Conservation (phyloP, 192 early-diverging fungal genomes). For the Dissophora ornata region DNA sequence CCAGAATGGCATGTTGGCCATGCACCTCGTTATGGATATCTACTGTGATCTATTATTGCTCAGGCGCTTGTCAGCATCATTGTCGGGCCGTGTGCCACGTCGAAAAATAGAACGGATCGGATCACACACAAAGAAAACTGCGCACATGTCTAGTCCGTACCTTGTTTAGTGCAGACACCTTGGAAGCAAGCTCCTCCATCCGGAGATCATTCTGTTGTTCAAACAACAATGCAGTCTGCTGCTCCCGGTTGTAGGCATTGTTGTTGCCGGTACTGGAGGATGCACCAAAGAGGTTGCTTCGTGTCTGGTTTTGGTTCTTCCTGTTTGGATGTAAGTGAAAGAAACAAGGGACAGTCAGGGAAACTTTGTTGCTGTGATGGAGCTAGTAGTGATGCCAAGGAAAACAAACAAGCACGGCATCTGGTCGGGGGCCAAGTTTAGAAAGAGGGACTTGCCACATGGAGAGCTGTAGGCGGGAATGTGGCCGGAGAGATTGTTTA, state of each 20-base stretch:
- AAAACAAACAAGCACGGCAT: too few species aligned
- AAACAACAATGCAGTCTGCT: conserved; percentile 50
- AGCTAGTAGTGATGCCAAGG: neutral
- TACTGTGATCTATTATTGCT: conserved; percentile 54
- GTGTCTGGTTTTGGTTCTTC: conserved; percentile 39
- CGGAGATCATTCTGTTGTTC: conserved; percentile 68
- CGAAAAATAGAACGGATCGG: too few species aligned
- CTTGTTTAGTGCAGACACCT: conserved; percentile 65
- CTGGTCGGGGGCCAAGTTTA: too few species aligned
- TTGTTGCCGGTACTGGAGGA: conserved; percentile 17
- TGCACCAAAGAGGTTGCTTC: conserved; percentile 46
- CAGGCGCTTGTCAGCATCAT: too few species aligned
- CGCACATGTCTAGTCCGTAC: too few species aligned
- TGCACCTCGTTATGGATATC: conserved; percentile 55
- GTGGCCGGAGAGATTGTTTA: too few species aligned
- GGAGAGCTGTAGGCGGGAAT: too few species aligned
- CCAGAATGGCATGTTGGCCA: conserved; percentile 46
- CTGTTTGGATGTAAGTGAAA: neutral
- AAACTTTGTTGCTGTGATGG: neutral
- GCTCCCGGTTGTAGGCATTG: conserved; percentile 35
- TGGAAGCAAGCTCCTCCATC: conserved; percentile 64
- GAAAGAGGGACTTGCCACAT: too few species aligned
- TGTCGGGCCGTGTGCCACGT: too few species aligned
- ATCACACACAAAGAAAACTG: too few species aligned
- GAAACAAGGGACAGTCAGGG: too few species aligned